Evolutionary conservation across 306 rosid genomes (phyloP), one percentile per base, ranked within the genome.

Genomic region (Cicer chorassanicum): DNA sequence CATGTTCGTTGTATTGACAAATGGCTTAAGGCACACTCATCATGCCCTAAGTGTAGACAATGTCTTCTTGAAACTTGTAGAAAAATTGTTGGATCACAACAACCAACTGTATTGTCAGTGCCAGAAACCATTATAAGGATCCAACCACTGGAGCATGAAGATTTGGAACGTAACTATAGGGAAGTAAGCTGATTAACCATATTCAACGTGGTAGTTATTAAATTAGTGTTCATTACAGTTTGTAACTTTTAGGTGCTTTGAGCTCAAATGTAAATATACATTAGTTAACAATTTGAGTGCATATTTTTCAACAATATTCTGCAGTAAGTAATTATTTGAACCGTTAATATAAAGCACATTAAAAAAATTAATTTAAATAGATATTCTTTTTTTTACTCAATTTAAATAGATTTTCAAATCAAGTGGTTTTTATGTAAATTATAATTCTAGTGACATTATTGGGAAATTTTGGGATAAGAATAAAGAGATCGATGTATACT

Each of bases 31-130:
- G 84, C 91, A 1, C 96, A 91, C 77, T 91, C 97, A 0, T 93
- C 98, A 1, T 93, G 98, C 80, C 98, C 98, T 8, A 93, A 86
- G 82, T 93, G 98, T 38, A 82, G 98, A 19, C 94, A 89, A 60
- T 87, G 91, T 77, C 88, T 91, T 8, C 80, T 93, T 5, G 89
- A 86, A 43, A 91, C 94, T 1, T 88, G 92, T 53, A 84, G 86
- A 24, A 91, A 91, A 74, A 89, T 93, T 60, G 87, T 88, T 19
- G 94, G 87, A 0, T 74, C 85, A 46, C 74, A 68, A 12, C 84
- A 56, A 64, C 76, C 72, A 8, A 16, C 84, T 14, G 46, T n/a
- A 18, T n/a, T 61, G 18, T 55, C 82, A 0, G 83, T 77, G 54
- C 86, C 74, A 8, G 86, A 89, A 68, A 82, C 80, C 36, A 57